Evolutionary conservation across 2,329 filamentous ascomycete species (phyloP).

Genomic region (Paraphaeosphaeria sporulosa): DNA sequence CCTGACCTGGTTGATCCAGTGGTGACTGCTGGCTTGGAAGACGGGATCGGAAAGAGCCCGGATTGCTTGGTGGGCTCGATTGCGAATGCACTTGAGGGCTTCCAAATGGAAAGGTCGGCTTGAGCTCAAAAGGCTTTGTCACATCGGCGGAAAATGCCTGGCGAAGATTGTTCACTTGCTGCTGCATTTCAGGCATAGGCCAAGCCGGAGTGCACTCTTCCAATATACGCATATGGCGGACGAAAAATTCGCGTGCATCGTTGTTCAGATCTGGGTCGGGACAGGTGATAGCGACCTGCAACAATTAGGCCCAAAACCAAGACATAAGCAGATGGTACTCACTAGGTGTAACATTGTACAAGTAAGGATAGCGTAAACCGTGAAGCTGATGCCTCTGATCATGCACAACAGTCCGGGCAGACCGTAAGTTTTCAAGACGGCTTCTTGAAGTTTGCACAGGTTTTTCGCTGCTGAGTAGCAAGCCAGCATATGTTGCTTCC

Average conservation of each 20-base stretch:
- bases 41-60: constrained; percentile 59
- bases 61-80: constrained; percentile 67
- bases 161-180: constrained; percentile 86
- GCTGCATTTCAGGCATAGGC: constrained; percentile 89
- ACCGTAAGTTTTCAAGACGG: constrained; percentile 77
- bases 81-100: constrained; percentile 72
- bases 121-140: constrained; percentile 86
- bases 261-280: constrained; percentile 87
- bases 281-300: constrained; percentile 86
- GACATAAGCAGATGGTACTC: constrained; percentile 53
- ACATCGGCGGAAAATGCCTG: constrained; percentile 90
- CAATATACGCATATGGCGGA: constrained; percentile 90
- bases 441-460: constrained; percentile 87
- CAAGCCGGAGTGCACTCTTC: constrained; percentile 83
- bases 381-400: constrained; percentile 93
- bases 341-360: constrained; percentile 94
- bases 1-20: constrained; percentile 62
- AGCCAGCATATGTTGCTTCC: constrained; percentile 87
- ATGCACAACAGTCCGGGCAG: constrained; percentile 85
- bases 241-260: constrained; percentile 88
- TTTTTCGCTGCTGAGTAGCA: constrained; percentile 86
- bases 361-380: constrained; percentile 89
- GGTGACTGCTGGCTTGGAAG: constrained; percentile 56
- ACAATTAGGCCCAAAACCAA: constrained; percentile 20
- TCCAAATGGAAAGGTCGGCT: constrained; percentile 85